Base-by-base conservation (phyloP, 257 asterid genomes). In the Parsonsia alboflavescens region DNA sequence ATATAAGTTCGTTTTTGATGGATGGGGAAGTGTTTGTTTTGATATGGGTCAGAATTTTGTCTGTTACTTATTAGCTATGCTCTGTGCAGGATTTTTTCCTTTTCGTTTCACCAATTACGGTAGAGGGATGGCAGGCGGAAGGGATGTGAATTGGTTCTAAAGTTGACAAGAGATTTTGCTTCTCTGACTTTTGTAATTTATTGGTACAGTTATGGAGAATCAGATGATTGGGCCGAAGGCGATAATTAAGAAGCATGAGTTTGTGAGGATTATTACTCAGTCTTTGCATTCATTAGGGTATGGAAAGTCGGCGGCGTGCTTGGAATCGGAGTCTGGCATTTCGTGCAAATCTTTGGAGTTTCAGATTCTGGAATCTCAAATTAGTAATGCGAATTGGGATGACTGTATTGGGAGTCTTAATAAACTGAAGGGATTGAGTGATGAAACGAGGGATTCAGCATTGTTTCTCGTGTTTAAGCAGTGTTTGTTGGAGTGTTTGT, bases 321-420 rank as follows among this genome's bases (percentile, higher is more conserved):
- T 94, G 85, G 97, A 94, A 88, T 79, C 86, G 19, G 99, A 94
- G 80, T 89, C 99, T 52, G 82, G 92, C 71, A 82, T 94, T 84
- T 53, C 78, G 28, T 80, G 79, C 68, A 92, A 87, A 74, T 88
- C 95, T 21, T 71, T 67, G 0, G 92, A 88, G 46, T 82, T 90
- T 13, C 88, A 85, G 64, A 75, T 76, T 12, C 83, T 94, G 0
- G 90, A 92, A 81, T 83, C 89, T 39, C 75, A 76, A 13, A 77
- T 92, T 80, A 76, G 80, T 41, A 80, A 77, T 62, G 92, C 83
- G 0, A 80, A 84, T 56, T 92, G 97, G 98, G 96, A 89, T 61
- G 89, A 73, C 59, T 86, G 99, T 77, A 72, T 90, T 15, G 75
- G 69, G 63, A 72, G 74, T 73, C 69, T 92, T 50, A 74, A 71